Percentiles rank a stretch among this genome's conserved stretches.
Evolutionary conservation across 495 filamentous ascomycete genomes (phyloP).

Genomic region (Podospora bellae-mahoneyi): DNA sequence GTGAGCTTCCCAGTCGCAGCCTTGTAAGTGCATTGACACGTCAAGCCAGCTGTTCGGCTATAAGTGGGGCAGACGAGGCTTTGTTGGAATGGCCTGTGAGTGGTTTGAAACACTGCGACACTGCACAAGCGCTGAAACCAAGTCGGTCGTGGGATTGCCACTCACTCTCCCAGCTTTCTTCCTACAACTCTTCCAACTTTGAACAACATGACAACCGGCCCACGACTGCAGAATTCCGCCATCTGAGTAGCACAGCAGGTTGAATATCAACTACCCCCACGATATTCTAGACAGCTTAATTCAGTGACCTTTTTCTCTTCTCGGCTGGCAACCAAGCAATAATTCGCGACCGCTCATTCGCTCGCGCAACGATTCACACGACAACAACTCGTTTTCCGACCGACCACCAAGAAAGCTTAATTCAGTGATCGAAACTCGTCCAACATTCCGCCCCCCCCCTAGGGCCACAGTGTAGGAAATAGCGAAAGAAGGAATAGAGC

Average conservation of each 20-base stretch:
- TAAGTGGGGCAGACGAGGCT: neutral
- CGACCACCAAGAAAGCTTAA: constrained; percentile 26
- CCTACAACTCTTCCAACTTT: neutral
- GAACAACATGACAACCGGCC: neutral
- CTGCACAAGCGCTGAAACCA: neutral
- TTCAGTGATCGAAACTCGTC: neutral
- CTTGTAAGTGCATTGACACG: neutral
- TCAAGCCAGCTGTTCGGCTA: neutral
- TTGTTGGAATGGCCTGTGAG: neutral
- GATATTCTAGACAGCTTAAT: neutral
- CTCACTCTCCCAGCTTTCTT: neutral
- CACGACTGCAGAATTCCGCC: neutral
- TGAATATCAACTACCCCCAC: neutral
- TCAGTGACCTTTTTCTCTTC: neutral
- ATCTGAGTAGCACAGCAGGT: neutral
- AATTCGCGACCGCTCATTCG: neutral
- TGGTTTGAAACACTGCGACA: neutral
- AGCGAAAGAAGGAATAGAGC: neutral
- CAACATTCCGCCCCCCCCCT: too few relatives aligned
- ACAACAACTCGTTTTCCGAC: neutral
- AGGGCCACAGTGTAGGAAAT: too few relatives aligned
- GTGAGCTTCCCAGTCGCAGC: neutral
- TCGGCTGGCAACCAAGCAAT: neutral
- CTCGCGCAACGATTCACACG: neutral
- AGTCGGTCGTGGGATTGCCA: neutral